Evolutionary conservation across 2,329 filamentous ascomycete species (phyloP).

Genomic region (Fusarium sp.): DNA sequence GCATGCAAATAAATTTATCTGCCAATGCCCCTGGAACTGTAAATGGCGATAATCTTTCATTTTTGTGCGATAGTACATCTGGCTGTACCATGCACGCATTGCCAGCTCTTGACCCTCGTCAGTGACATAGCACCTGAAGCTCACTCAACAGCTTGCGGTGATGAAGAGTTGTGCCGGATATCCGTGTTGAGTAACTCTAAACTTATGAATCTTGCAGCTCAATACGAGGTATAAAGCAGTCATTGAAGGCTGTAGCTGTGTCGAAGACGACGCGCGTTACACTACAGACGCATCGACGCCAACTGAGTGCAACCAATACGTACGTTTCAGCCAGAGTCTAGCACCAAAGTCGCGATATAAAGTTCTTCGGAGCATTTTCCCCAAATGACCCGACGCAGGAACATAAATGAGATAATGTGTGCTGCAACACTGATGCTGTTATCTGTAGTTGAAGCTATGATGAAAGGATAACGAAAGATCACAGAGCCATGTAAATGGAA

Average conservation of each 20-base stretch:
- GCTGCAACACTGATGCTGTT: fast-evolving
- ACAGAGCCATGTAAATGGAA: background rate
- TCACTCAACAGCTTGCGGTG: background rate
- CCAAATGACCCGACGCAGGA: background rate
- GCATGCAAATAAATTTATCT: no score
- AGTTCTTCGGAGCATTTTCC: background rate
- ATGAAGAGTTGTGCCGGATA: background rate
- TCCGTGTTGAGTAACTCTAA: constrained; percentile 1
- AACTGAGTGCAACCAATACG: background rate
- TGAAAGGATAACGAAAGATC: no score
- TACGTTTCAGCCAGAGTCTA: background rate
- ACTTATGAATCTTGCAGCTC: background rate
- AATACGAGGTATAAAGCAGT: background rate
- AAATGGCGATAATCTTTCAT: no score
- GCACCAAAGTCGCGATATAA: background rate
- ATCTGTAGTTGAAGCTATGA: no score
- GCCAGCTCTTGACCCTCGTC: no score
- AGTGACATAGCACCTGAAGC: background rate
- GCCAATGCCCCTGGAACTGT: no score
- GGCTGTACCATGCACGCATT: no score
- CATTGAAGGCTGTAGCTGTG: background rate
- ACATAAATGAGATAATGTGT: background rate
- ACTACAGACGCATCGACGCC: background rate
- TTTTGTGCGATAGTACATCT: no score
- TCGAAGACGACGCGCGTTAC: background rate